Evolutionary conservation across 2,329 filamentous ascomycete genomes (phyloP), one percentile per base, ranked within the genome.

Genomic region (Botrytis galanthina): DNA sequence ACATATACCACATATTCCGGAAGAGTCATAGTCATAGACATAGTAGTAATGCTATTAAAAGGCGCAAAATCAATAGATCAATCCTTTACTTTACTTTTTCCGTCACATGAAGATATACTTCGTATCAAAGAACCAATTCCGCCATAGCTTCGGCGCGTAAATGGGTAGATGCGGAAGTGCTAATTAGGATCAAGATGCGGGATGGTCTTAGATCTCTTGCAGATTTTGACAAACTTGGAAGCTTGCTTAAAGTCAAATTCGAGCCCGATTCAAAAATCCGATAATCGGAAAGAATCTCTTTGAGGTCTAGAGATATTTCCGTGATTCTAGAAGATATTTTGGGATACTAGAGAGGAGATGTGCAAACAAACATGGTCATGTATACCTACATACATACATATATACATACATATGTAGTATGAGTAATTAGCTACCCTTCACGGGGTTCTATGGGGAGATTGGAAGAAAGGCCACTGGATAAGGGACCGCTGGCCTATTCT

Each of bases 101-200:
- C 42, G 20, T 63, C 42, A 71, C 39, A 39, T 63, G 57, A 64
- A 29, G 44, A 64, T 62, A 54, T 42, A 32, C 59, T 48, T 70
- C 60, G 32, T 26, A 54, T 18, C 60, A 4, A 32, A 54, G n/a
- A 46, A 10, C 35, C 59, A 10, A 57, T 35, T 29, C 14, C 44
- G 32, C n/a, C 18, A 60, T 71, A 57, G 70, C 70, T 71, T 66
- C 44, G 60, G 70, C 70, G 70, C 70, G 59, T 71, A 71, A 32
- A 63, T 71, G 70, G 32, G 59, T 32, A 39, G 44, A 42, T 39
- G 44, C 35, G 59, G 59, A 32, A 14, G 35, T 35, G 70, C 39
- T 66, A 66, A 39, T 42, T 59, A 26, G 46, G 46, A 60, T 61
- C 39, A 18, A 44, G 68, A 57, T 39, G 46, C 42, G 70, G 44